Evolutionary conservation across 2,329 filamentous ascomycete genomes (phyloP).

Genomic region (Diaporthe caulivora): DNA sequence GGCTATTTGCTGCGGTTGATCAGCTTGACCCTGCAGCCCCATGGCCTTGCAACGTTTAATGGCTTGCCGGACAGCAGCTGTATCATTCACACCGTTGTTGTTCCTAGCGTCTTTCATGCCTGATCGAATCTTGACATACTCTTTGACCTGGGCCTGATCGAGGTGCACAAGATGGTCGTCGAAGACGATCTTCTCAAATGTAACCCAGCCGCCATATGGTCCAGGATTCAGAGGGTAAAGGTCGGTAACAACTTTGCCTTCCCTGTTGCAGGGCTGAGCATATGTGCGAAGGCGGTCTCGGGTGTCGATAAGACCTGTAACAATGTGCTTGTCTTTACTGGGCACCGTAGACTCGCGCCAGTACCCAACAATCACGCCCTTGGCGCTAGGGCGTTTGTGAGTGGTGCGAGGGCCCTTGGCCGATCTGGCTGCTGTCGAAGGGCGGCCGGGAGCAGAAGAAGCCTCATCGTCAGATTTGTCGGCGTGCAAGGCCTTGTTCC

Average conservation of each 20-base stretch:
- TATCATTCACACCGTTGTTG: conserved; percentile 55
- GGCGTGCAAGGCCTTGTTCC: conserved; percentile 51
- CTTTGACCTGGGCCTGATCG: conserved; percentile 70
- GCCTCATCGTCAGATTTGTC: conserved; percentile 46
- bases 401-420: conserved; percentile 43
- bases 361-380: conserved; percentile 66
- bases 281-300: conserved; percentile 72
- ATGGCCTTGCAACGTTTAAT: conserved; percentile 55
- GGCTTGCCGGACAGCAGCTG: conserved; percentile 60
- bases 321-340: conserved; percentile 65
- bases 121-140: conserved; percentile 69
- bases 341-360: conserved; percentile 71
- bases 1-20: conserved; percentile 59
- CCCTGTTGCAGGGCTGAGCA: conserved; percentile 63
- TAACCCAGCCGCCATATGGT: conserved; percentile 74
- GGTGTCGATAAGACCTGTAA: conserved; percentile 73
- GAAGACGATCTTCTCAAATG: conserved; percentile 71
- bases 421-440: conserved; percentile 36
- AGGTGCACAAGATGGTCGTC: conserved; percentile 67
- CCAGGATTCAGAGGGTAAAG: conserved; percentile 66
- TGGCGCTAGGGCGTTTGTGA: conserved; percentile 50
- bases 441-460: conserved; percentile 34
- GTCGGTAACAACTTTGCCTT: conserved; percentile 60
- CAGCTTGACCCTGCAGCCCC: conserved; percentile 57
- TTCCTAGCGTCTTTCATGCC: conserved; percentile 55